A percentile compares a stretch with the other conserved stretches of the same genome.
Evolutionary conservation across 2,329 filamentous ascomycete genomes (phyloP).

Genomic region (Diaporthe humulicola): DNA sequence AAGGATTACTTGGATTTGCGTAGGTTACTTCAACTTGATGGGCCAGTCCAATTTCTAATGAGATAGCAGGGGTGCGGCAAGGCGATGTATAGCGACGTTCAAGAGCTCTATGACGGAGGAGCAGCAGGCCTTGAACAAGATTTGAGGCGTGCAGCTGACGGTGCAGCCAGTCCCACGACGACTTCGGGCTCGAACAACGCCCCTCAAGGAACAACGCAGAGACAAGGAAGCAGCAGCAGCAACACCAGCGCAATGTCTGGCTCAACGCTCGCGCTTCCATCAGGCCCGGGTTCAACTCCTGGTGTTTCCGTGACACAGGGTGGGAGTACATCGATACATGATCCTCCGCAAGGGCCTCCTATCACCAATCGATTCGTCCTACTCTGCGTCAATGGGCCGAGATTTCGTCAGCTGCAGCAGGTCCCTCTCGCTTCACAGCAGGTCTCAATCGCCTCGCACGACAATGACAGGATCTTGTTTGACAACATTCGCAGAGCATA

Average conservation of each 20-base stretch:
- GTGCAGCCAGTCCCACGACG: not conserved
- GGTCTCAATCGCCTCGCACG: not conserved
- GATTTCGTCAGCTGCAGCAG: not conserved
- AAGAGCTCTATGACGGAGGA: not conserved
- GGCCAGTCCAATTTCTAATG: not conserved
- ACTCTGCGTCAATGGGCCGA: not conserved
- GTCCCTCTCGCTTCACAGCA: not conserved
- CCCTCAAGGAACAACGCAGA: not conserved
- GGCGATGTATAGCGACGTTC: not conserved
- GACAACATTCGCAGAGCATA: not conserved
- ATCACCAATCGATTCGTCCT: not conserved
- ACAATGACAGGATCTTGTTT: not conserved
- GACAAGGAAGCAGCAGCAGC: not conserved
- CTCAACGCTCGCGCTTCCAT: accelerated
- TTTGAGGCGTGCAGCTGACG: not conserved
- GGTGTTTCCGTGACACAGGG: accelerated
- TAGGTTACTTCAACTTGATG: not conserved
- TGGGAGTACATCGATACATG: not conserved
- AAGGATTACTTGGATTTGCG: not conserved
- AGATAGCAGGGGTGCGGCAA: not conserved
- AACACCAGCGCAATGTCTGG: not conserved
- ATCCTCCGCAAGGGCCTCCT: accelerated
- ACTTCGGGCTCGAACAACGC: not conserved
- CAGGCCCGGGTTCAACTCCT: not conserved
- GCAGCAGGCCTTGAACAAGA: not conserved